Conservation (phyloP, 768 basidiomycete genomes). For the Xanthoconium purpureum region DNA sequence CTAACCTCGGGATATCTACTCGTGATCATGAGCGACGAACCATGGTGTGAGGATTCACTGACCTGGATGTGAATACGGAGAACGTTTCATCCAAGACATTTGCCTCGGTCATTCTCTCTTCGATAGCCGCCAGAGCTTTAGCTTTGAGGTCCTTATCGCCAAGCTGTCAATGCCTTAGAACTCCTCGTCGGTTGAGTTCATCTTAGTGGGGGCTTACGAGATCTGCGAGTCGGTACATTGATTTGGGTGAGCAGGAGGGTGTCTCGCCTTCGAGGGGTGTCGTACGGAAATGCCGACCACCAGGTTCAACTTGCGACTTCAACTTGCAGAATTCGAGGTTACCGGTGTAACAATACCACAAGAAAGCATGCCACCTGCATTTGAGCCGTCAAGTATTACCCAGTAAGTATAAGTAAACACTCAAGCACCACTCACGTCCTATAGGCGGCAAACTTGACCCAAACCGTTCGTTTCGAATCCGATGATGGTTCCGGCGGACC, state of each 20-base stretch:
- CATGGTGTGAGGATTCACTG: background rate
- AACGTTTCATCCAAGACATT: slow-evolving; percentile 28
- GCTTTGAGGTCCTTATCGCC: slow-evolving; percentile 17
- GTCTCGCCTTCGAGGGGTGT: background rate
- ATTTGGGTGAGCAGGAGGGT: slow-evolving; percentile 34
- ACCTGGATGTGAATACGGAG: slow-evolving; percentile 28
- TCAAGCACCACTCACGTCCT: slow-evolving; percentile 12
- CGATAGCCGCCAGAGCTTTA: slow-evolving; percentile 18
- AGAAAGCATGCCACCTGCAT: slow-evolving; percentile 22
- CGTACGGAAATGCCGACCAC: background rate
- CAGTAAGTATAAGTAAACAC: too few species aligned
- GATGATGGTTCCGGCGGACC: background rate
- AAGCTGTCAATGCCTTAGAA: slow-evolving; percentile 4
- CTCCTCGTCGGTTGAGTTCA: background rate
- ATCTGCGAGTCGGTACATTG: slow-evolving; percentile 35
- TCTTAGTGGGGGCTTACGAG: slow-evolving; percentile 18
- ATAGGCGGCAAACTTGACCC: slow-evolving; percentile 15
- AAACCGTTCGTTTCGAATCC: background rate
- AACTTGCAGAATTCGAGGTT: slow-evolving; percentile 13
- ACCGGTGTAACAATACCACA: slow-evolving; percentile 29
- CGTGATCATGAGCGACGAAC: background rate
- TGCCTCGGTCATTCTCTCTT: slow-evolving; percentile 7
- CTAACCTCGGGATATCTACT: slow-evolving; percentile 19
- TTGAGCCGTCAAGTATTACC: background rate
- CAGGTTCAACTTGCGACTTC: slow-evolving; percentile 11